Conservation (phyloP, 805 yeast species). For the Cyberlindnera mrakii region DNA sequence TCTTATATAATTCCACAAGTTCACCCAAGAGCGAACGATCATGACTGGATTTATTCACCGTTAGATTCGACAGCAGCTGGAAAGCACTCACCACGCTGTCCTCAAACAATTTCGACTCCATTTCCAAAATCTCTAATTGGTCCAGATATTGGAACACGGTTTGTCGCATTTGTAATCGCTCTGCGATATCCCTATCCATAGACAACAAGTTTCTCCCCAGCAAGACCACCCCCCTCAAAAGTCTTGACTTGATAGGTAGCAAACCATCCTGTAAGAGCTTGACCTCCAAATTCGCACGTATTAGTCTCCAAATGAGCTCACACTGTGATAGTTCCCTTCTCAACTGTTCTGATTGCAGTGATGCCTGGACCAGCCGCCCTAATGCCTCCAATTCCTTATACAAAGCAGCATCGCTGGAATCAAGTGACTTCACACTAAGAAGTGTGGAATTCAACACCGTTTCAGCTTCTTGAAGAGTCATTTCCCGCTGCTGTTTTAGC, state of each 20-base stretch:
- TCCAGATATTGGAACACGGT: conserved; percentile 1
- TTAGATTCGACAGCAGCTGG: conserved; percentile 16
- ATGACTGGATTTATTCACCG: conserved; percentile 7
- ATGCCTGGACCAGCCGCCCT: conserved; percentile 4
- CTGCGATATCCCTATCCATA: conserved; percentile 26
- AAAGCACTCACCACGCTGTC: conserved; percentile 4
- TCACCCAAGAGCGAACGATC: conserved; percentile 5
- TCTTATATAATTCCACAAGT: conserved; percentile 5
- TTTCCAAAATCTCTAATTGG: not conserved
- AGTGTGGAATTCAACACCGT: conserved; percentile 2
- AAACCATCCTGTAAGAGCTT: not conserved
- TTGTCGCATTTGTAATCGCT: conserved; percentile 10
- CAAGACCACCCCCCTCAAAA: conserved; percentile 42
- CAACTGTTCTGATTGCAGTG: conserved; percentile 19
- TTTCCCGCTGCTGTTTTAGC: not conserved
- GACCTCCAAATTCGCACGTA: conserved; percentile 12
- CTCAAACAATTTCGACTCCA: not conserved
- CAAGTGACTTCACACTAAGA: not conserved
- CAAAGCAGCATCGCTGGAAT: not conserved
- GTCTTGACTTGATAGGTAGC: conserved; percentile 23
- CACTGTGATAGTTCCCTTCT: conserved; percentile 23
- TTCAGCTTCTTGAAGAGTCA: not conserved
- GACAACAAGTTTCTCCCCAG: conserved; percentile 42
- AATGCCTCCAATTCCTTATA: conserved; percentile 1
- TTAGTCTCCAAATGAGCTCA: conserved; percentile 23